Evolutionary conservation across 2,329 filamentous ascomycete species (phyloP).

Genomic region (Pseudogymnoascus sp.): DNA sequence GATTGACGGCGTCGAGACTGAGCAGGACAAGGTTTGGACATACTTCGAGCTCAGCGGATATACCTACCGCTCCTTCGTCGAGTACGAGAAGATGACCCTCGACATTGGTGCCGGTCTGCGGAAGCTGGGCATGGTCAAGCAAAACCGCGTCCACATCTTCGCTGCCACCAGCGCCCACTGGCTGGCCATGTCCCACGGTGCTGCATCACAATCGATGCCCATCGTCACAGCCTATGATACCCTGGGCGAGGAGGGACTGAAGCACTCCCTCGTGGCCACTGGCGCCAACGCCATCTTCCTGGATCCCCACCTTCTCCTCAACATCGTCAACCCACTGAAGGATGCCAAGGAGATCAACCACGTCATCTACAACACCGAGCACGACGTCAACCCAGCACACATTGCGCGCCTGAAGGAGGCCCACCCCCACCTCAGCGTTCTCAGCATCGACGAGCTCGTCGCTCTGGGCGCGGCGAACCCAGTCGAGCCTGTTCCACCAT

Average conservation of each 20-base stretch:
- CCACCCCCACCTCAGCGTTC: conserved; percentile 44
- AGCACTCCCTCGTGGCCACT: conserved; percentile 78
- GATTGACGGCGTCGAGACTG: conserved; percentile 68
- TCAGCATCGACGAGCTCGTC: conserved; percentile 45
- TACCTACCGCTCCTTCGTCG: conserved; percentile 67
- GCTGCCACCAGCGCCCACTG: conserved; percentile 47
- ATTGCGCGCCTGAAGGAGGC: conserved; percentile 46
- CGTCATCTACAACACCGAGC: conserved; percentile 47
- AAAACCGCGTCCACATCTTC: conserved; percentile 71
- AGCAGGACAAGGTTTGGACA: conserved; percentile 81
- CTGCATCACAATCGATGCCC: conserved; percentile 73
- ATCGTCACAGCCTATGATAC: conserved; percentile 95
- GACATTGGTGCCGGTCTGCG: conserved; percentile 63
- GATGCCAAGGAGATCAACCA: conserved; percentile 44
- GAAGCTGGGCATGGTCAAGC: conserved; percentile 61
- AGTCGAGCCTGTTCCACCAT: conserved; percentile 62
- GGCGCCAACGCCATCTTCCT: conserved; percentile 75
- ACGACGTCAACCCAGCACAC: conserved; percentile 41
- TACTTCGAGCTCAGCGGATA: conserved; percentile 79
- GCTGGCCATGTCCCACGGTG: conserved; percentile 44
- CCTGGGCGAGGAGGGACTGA: conserved; percentile 72
- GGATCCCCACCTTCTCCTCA: conserved; percentile 68
- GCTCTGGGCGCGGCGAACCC: conserved; percentile 50
- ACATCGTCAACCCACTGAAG: conserved; percentile 48
- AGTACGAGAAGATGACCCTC: conserved; percentile 65